Evolutionary conservation across 2,329 filamentous ascomycete genomes (phyloP), one percentile per base, ranked within the genome.

Genomic region (Fusarium sulawesiense): DNA sequence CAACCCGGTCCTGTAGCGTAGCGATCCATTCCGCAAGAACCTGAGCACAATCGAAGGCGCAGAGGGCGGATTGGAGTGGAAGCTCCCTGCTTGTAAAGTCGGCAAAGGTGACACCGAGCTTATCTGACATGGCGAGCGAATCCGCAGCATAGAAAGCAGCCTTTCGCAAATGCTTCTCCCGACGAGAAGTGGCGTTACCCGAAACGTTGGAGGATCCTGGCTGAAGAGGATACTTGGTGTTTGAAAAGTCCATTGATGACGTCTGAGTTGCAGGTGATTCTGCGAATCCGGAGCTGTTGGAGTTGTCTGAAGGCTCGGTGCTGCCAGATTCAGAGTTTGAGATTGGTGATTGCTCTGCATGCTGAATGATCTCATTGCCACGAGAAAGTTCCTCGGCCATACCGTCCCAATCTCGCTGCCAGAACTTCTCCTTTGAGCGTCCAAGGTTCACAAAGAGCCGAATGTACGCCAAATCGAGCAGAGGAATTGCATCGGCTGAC

Each of bases 61-160:
- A 98, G 85, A 98, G 90, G 2, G 94, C 93, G 16, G 93, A 94
- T 77, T 97, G 95, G 41, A 97, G 88, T 0, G 96, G 94, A 14
- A 98, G 85, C 76, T 98, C 94, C 46, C 93, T 87, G 56, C 92
- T 94, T 2, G 90, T 91, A 66, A 93, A 91, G 68, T 97, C 94
- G 10, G 92, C 91, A 80, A 95, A 96, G 0, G 93, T 93, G 29
- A 95, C 89, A 2, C 93, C 93, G 14, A 96, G 86, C 76, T 92
- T 94, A 78, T 97, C 92, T 3, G 93, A 92, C 89, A 96, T 96
- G 29, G 90, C 89, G 11, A 99, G 87, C 1, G 94, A 97, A 78
- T 98, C 94, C 2, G 93, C 94, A 2, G 96, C 96, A 76, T 97
- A 97, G 77, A 94, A 97, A 0, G 95, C 96, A n/a, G 96, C 96